Percentiles rank a stretch among this genome's conserved stretches.
phyloP scores from a whole-genome alignment of 495 filamentous ascomycete species.

The Penicillium robsamsonii region DNA sequence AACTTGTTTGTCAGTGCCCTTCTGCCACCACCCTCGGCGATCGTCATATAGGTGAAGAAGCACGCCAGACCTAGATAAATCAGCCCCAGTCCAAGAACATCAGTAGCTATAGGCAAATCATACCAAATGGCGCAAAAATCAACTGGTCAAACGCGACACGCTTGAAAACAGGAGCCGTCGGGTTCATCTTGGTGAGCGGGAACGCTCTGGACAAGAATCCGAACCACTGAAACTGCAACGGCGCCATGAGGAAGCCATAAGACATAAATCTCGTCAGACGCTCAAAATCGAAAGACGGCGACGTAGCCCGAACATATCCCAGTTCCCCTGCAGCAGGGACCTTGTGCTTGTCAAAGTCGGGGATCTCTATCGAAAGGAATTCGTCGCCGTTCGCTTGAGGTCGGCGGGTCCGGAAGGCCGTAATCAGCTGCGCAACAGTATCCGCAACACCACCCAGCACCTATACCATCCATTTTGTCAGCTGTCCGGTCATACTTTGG shows the following conservation, averaged over 20 bases:
- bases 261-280: constrained; percentile 90
- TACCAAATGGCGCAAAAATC: constrained; percentile 90
- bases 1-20: constrained; percentile 81
- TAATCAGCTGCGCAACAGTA: constrained; percentile 92
- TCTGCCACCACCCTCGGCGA: constrained; percentile 88
- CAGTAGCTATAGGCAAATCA: constrained; percentile 14
- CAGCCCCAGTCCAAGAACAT: constrained; percentile 16
- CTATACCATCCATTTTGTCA: constrained; percentile 39
- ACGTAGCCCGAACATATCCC: constrained; percentile 61
- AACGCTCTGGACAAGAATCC: constrained; percentile 78
- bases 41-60: constrained; percentile 96
- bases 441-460: constrained; percentile 88
- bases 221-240: constrained; percentile 97
- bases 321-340: constrained; percentile 64
- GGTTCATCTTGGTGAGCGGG: constrained; percentile 75
- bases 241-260: constrained; percentile 94
- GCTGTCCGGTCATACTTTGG: not conserved
- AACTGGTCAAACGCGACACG: constrained; percentile 90
- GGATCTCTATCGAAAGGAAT: constrained; percentile 81
- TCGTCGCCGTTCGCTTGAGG: constrained; percentile 57
- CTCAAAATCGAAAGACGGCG: constrained; percentile 93
- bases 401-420: constrained; percentile 67
- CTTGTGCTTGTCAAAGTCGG: constrained; percentile 82
- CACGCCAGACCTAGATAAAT: constrained; percentile 62
- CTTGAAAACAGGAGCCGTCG: constrained; percentile 77